Evolutionary conservation across 2,329 filamentous ascomycete genomes (phyloP).

Genomic region (Ophiostoma angusticollis): DNA sequence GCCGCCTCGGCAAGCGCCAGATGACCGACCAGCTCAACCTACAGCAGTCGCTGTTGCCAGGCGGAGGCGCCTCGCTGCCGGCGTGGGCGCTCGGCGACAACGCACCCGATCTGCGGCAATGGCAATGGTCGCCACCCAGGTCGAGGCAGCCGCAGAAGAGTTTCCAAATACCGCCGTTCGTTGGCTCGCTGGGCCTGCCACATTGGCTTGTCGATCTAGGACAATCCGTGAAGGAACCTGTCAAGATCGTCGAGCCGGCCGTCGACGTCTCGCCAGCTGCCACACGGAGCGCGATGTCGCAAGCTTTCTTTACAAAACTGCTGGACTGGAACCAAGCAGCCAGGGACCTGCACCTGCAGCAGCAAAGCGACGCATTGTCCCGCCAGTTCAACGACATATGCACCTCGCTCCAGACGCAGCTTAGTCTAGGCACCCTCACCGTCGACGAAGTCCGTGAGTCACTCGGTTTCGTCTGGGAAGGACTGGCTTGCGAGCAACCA

Average conservation of each 20-base stretch:
- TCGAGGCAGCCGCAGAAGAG: conserved; percentile 7
- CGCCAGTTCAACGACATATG: conserved; percentile 6
- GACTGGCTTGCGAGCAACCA: no score
- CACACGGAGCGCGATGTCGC: conserved; percentile 1
- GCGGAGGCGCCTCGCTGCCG: conserved; percentile 13
- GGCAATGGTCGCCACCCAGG: conserved; percentile 41
- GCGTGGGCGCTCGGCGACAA: conserved; percentile 36
- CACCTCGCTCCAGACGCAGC: conserved; percentile 9
- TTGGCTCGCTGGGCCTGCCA: conserved; percentile 7
- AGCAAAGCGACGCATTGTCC: background rate
- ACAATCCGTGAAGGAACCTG: no score
- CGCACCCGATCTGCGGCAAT: conserved; percentile 31
- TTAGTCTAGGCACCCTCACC: conserved; percentile 9
- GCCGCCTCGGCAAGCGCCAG: conserved; percentile 38
- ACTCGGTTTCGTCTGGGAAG: conserved; percentile 3
- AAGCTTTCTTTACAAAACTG: conserved; percentile 7
- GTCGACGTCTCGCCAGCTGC: background rate
- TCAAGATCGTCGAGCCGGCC: background rate
- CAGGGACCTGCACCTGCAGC: background rate
- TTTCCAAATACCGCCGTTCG: background rate
- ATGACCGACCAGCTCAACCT: conserved; percentile 37
- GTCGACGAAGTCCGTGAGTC: conserved; percentile 7
- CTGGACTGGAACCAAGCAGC: conserved; percentile 2
- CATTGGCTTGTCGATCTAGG: conserved; percentile 9
- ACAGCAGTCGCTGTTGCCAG: conserved; percentile 18